These are phyloP conservation scores for Tephrocybe rancida DNA, from an alignment of 768 basidiomycete genomes.

Conservation along the genomic window DNA sequence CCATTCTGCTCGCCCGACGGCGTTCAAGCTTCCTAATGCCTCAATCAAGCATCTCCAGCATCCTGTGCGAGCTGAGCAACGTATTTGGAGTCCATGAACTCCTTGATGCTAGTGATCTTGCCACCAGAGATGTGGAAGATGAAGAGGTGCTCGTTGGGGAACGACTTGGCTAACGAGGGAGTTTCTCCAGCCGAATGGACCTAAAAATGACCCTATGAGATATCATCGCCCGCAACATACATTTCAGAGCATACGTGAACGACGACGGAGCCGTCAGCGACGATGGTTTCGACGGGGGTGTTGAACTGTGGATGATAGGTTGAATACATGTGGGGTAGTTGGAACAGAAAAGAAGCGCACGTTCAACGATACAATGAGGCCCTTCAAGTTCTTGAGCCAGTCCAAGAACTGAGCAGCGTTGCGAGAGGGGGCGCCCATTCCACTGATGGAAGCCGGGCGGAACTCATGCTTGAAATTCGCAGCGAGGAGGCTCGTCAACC, in stretches of 20 bases:
- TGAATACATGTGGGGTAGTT: neutral
- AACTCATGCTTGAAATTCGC: conserved; percentile 11
- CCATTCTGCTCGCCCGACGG: neutral
- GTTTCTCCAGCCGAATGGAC: conserved; percentile 5
- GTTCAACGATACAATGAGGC: conserved; percentile 4
- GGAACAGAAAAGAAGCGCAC: neutral
- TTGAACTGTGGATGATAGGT: neutral
- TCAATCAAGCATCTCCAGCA: conserved; percentile 1
- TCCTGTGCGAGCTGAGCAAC: conserved; percentile 8
- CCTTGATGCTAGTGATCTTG: conserved; percentile 12
- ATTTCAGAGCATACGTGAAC: conserved; percentile 5
- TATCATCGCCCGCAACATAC: neutral
- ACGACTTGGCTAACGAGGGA: conserved; percentile 1
- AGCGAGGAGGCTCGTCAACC: conserved; percentile 2
- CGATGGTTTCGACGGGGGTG: conserved; percentile 6
- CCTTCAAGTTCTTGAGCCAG: conserved; percentile 6
- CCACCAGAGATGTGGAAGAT: conserved; percentile 12
- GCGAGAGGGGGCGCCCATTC: conserved; percentile 7
- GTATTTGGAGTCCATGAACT: conserved; percentile 13
- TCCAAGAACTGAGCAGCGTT: conserved; percentile 3
- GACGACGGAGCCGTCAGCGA: conserved; percentile 2
- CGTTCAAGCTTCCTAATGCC: neutral
- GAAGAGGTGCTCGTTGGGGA: conserved; percentile 14
- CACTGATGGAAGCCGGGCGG: conserved; percentile 6
- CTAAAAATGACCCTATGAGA: neutral